Percentiles rank a stretch among this genome's conserved stretches.
These are phyloP conservation scores for Apostasia ramifera DNA, from an alignment of 106 monocot genomes.

Conservation along the genomic window DNA sequence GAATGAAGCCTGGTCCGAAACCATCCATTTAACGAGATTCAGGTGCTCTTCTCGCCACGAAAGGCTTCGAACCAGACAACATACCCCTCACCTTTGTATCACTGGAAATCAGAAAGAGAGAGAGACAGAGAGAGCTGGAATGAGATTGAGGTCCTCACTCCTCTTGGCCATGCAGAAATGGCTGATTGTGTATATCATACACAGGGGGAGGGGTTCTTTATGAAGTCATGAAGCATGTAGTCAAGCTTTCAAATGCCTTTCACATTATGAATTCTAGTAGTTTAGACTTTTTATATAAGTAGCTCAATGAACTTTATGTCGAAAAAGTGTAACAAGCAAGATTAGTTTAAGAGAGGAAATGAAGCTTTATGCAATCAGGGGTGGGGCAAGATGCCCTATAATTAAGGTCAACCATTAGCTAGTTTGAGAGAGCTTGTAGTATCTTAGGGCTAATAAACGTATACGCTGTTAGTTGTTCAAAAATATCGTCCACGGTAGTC, in stretches of 20 bases:
- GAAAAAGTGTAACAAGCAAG: no score
- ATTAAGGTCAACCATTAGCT: background rate
- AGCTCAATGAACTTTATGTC: no score
- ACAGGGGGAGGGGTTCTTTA: background rate
- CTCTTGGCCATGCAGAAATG: constrained; percentile 4
- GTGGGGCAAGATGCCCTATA: background rate
- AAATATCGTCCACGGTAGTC: no score
- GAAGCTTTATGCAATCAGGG: background rate
- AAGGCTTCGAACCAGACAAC: constrained; percentile 52
- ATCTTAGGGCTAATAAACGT: background rate
- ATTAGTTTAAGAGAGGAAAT: constrained; percentile 4
- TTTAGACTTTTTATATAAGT: no score
- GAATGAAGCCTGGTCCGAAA: constrained; percentile 41
- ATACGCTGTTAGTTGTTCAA: no score
- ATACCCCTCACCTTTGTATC: constrained; percentile 34
- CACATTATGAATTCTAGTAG: background rate
- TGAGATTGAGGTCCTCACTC: background rate
- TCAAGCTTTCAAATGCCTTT: constrained; percentile 13
- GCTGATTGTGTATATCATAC: background rate
- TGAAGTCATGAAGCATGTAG: constrained; percentile 4
- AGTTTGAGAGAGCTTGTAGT: background rate
- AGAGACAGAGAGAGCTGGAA: constrained; percentile 7
- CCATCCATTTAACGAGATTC: background rate
- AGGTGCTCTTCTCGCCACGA: background rate
- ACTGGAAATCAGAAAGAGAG: constrained; percentile 8